Conservation (phyloP, 768 basidiomycete species). For the Termitomyces sp. region DNA sequence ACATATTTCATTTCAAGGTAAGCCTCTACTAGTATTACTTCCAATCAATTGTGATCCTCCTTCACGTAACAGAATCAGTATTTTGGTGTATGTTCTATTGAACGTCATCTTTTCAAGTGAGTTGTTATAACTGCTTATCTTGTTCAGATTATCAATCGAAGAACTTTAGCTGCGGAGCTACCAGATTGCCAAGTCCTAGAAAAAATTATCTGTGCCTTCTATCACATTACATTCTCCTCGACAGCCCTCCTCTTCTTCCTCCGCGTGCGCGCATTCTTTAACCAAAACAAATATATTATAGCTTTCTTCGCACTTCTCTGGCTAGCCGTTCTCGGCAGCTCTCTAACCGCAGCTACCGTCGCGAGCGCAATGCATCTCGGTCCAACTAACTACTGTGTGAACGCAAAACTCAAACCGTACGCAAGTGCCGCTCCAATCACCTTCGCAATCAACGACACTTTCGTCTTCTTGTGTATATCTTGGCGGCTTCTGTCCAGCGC, state of each 20-base stretch:
- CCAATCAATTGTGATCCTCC: no score
- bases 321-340: constrained; percentile 20
- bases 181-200: constrained; percentile 18
- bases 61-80: constrained; percentile 13
- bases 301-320: constrained; percentile 22
- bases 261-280: constrained; percentile 27
- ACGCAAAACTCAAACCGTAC: constrained; percentile 18
- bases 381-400: constrained; percentile 26
- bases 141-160: neutral
- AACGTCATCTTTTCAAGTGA: constrained; percentile 19
- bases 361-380: constrained; percentile 19
- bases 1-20: constrained; percentile 28
- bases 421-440: constrained; percentile 19
- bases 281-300: constrained; percentile 14
- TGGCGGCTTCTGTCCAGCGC: constrained; percentile 14
- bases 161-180: constrained; percentile 12
- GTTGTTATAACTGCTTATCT: neutral
- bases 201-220: constrained; percentile 16
- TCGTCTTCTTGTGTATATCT: constrained; percentile 30
- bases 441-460: constrained; percentile 22
- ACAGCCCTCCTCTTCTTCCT: constrained; percentile 27
- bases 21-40: no score
- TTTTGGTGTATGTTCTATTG: constrained; percentile 10
- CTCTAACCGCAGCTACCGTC: constrained; percentile 20
- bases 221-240: constrained; percentile 17